Percentiles rank a stretch among this genome's conserved stretches.
These are phyloP conservation scores for Polytrichum commune DNA, from an alignment of 225 moss, liverwort and hornwort species.

Conservation along the genomic window DNA sequence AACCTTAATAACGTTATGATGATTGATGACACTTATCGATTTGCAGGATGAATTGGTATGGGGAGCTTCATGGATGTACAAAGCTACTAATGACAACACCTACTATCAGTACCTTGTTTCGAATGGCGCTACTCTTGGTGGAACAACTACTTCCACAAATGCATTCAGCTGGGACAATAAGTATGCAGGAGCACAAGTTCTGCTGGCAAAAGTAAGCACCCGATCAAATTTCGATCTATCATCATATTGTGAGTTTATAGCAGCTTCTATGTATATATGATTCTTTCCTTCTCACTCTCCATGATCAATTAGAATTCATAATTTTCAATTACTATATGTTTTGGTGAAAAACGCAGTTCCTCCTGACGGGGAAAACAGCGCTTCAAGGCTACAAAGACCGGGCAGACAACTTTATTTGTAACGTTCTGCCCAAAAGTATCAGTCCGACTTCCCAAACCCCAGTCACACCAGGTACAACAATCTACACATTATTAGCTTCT, in stretches of 20 bases:
- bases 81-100: slow-evolving; percentile 43
- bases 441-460: slow-evolving; percentile 18
- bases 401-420: slow-evolving; percentile 42
- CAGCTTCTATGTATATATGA: not conserved
- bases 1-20: too few relatives aligned
- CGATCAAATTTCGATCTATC: not conserved
- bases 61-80: slow-evolving; percentile 77
- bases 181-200: slow-evolving; percentile 65
- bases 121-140: slow-evolving; percentile 34
- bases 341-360: not conserved
- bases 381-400: slow-evolving; percentile 37
- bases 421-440: slow-evolving; percentile 32
- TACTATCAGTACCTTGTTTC: slow-evolving; percentile 52
- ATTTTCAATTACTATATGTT: not conserved
- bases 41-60: slow-evolving; percentile 63
- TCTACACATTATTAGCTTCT: too few relatives aligned
- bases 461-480: slow-evolving; percentile 35
- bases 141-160: slow-evolving; percentile 26
- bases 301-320: not conserved
- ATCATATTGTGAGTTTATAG: not conserved
- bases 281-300: not conserved
- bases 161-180: slow-evolving; percentile 73
- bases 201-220: slow-evolving; percentile 61
- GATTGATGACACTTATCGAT: too few relatives aligned
- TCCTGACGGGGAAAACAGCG: not conserved